Base-by-base conservation (phyloP, 2,329 filamentous ascomycete species). In the Talaromyces sp. region DNA sequence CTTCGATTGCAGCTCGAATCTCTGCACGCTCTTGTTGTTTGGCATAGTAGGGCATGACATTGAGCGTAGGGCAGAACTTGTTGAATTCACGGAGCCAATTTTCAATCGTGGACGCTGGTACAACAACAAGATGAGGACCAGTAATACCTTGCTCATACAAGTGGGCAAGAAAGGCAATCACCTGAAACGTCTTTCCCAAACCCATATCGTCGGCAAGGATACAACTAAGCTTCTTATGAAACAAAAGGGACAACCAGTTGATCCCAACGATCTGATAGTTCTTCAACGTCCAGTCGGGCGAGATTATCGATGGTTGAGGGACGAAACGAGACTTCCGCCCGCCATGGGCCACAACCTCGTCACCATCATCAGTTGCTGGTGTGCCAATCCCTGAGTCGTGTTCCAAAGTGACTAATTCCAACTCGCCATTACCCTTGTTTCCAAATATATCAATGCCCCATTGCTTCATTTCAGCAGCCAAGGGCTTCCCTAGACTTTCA, bases 151-250 rank as follows among this genome's bases (percentile, higher is more conserved):
- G 83, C 67, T 91, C 85, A 15, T 89, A 85, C 25, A 99, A 78
- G 66, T 96, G 87, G 15, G 91, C 89, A 46, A 99, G 81, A 66
- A 99, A 91, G 0, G 91, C 86, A 64, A 99, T 96, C 61, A 97
- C 91, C 68, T 99, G 93, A 66, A 91, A 97, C 0, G 94, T 99
- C 79, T 99, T 99, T 46, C 94, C 94, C 40, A 93, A 78, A 46
- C 79, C 94, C 94, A 99, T 99, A 70, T 99, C 94, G 70, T 99
- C 94, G 1, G 94, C 94, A 17, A 99, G 79, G 58, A 99, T 97
- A 62, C 91, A 93, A 46, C 90, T 93, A 53, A 95, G 82, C 28
- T 86, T 81, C 59, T 89, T 86, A 54, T 86, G 81, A 75, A 91
- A 96, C 13, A 99, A 81, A 46, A 97, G 76, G 57, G 87, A 85